phyloP scores from a whole-genome alignment of 441 rosid species.

The Corymbia citriodora region DNA sequence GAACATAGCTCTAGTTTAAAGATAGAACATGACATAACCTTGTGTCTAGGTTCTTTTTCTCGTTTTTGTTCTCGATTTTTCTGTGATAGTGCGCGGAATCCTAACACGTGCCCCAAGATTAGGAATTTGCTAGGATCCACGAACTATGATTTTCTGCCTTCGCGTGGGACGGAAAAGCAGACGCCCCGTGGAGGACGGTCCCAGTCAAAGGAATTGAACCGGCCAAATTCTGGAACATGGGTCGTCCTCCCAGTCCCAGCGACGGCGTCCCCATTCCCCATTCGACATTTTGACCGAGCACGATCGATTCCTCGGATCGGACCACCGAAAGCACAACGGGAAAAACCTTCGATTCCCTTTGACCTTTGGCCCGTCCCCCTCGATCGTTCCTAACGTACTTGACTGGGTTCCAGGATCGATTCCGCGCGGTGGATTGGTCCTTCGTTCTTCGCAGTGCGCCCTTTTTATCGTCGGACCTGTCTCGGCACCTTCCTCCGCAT shows the following conservation, averaged over 20 bases:
- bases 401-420: neutral
- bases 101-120: neutral
- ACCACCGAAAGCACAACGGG: neutral
- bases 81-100: neutral
- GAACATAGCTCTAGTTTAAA: no score
- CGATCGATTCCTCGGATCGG: neutral
- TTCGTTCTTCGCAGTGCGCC: neutral
- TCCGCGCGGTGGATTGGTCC: neutral
- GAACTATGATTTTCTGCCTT: neutral
- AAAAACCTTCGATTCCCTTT: neutral
- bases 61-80: neutral
- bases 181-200: neutral
- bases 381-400: neutral
- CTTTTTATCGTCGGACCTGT: neutral
- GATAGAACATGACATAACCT: fast-evolving
- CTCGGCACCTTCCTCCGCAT: neutral
- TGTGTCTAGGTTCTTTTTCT: neutral
- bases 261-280: neutral
- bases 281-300: neutral
- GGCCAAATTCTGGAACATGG: neutral
- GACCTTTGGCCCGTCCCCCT: neutral
- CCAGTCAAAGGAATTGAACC: neutral
- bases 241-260: neutral
- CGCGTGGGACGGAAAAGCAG: neutral
- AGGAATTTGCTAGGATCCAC: neutral